Conservation (phyloP, 495 filamentous ascomycete species). For the Penicillium soppii region DNA sequence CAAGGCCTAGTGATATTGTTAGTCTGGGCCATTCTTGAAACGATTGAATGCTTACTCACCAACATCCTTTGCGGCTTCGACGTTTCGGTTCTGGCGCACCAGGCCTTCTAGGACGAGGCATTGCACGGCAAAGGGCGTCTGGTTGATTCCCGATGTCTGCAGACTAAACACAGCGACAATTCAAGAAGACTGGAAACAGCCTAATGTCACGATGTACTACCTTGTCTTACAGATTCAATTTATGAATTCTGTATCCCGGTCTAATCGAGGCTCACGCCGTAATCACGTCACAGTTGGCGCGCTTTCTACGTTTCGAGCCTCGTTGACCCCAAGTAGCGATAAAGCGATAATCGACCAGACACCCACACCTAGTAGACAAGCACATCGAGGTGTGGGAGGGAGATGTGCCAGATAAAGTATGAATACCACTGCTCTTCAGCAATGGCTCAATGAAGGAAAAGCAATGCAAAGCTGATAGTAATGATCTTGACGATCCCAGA, state of each 20-base stretch:
- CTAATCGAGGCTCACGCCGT: conserved; percentile 13
- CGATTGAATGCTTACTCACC: conserved; percentile 52
- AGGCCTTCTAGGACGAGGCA: conserved; percentile 67
- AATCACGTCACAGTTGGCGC: conserved; percentile 12
- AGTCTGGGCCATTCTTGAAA: conserved; percentile 2
- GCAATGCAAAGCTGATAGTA: neutral
- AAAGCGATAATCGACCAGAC: conserved; percentile 46
- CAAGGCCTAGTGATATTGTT: conserved; percentile 59
- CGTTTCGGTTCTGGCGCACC: conserved; percentile 67
- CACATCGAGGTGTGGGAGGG: conserved; percentile 44
- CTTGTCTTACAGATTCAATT: neutral
- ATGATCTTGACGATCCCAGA: neutral
- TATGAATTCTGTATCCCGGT: neutral
- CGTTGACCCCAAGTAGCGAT: conserved; percentile 40
- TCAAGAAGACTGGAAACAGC: conserved; percentile 7
- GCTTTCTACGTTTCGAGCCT: conserved; percentile 33
- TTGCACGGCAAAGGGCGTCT: conserved; percentile 29
- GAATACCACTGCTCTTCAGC: conserved; percentile 16
- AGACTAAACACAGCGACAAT: neutral
- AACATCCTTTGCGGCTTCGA: conserved; percentile 82
- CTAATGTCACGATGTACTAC: neutral
- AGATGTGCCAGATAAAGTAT: conserved; percentile 23
- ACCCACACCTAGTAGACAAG: conserved; percentile 40
- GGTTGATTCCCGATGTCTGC: neutral
- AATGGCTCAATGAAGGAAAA: conserved; percentile 6